Conservation (phyloP, 2,329 filamentous ascomycete genomes). For the Hypoxylon sp. region DNA sequence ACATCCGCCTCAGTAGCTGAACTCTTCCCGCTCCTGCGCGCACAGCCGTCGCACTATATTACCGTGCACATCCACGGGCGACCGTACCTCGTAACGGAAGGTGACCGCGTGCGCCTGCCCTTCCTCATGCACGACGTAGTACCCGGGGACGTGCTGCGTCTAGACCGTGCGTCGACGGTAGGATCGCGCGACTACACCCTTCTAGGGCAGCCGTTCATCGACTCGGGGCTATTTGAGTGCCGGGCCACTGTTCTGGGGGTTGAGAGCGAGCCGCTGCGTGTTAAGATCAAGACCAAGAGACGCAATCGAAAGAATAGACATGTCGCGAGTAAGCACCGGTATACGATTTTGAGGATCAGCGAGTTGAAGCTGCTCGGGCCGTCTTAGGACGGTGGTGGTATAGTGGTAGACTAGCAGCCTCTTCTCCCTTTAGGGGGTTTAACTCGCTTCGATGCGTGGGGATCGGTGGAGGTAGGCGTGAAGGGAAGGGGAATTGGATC, state of each 20-base stretch:
- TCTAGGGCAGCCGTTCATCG: conserved; percentile 84
- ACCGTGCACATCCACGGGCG: conserved; percentile 84
- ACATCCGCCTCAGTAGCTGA: conserved; percentile 65
- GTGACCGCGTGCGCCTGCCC: conserved; percentile 82
- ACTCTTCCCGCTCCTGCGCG: conserved; percentile 79
- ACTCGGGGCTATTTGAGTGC: conserved; percentile 87
- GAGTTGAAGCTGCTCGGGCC: conserved; percentile 75
- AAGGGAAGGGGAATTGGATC: neutral
- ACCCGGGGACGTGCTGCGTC: conserved; percentile 87
- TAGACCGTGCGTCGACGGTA: conserved; percentile 86
- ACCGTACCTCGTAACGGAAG: conserved; percentile 83
- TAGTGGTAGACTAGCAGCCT: neutral
- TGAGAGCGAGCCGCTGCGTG: conserved; percentile 83
- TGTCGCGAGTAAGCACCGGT: conserved; percentile 91
- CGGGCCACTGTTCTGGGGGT: conserved; percentile 86
- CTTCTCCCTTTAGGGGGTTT: neutral
- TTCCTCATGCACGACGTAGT: conserved; percentile 83
- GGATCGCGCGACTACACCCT: conserved; percentile 93
- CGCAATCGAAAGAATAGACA: conserved; percentile 80
- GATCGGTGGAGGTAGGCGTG: neutral
- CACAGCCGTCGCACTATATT: conserved; percentile 83
- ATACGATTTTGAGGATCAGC: conserved; percentile 87
- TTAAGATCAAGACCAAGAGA: conserved; percentile 86
- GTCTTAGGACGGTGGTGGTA: conserved; percentile 16
- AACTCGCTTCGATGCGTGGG: neutral